A percentile compares a stretch with the other conserved stretches of the same genome.
Evolutionary conservation across 2,329 filamentous ascomycete genomes (phyloP).

Genomic region (Blumeria hordei): DNA sequence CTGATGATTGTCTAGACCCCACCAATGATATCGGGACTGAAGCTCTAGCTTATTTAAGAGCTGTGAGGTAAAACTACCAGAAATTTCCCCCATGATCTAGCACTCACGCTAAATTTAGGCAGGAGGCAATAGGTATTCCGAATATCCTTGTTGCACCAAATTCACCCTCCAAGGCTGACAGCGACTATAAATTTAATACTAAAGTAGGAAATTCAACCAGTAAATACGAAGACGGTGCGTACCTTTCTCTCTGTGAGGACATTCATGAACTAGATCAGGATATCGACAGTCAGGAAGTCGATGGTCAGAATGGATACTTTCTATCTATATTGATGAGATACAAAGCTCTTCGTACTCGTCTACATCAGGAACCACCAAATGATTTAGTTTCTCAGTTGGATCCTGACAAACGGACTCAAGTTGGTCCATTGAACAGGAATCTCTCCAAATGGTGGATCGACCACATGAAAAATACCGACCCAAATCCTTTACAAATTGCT

Average conservation of each 20-base stretch:
- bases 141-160: conserved; percentile 42
- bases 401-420: conserved; percentile 24
- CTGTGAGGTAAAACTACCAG: conserved; percentile 35
- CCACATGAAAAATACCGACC: conserved; percentile 27
- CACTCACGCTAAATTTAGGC: conserved; percentile 22
- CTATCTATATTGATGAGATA: conserved; percentile 41
- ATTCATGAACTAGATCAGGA: conserved; percentile 8
- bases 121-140: conserved; percentile 52
- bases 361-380: conserved; percentile 31
- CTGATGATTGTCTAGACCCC: conserved; percentile 26
- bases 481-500: conserved; percentile 32
- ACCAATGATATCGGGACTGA: conserved; percentile 41
- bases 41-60: conserved; percentile 41
- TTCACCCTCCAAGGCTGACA: conserved; percentile 14
- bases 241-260: conserved; percentile 27
- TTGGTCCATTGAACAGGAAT: conserved; percentile 16
- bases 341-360: conserved; percentile 30
- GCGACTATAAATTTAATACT: conserved; percentile 23
- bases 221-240: conserved; percentile 58
- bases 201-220: conserved; percentile 27
- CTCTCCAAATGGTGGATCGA: conserved; percentile 28
- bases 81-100: neutral
- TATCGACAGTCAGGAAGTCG: conserved; percentile 9
- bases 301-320: conserved; percentile 42
- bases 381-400: conserved; percentile 28